Evolutionary conservation across 345 rosid genomes (phyloP).

Genomic region (Eutrema yunnanense): DNA sequence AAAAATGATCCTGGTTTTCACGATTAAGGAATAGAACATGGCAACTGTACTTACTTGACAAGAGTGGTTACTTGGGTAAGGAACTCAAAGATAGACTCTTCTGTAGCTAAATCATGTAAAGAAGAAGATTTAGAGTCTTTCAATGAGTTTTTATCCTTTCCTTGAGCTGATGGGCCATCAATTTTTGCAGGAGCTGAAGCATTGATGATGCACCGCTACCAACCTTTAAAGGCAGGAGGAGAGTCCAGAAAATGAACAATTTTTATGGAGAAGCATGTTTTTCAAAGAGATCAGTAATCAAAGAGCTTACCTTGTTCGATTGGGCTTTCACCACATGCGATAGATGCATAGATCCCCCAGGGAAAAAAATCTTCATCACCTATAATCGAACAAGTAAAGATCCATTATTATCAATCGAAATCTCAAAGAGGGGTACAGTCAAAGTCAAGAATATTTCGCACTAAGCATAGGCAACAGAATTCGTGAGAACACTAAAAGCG

Average conservation of each 20-base stretch:
- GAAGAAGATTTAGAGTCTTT: conserved; percentile 24
- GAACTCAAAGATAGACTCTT: conserved; percentile 73
- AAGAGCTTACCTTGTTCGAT: conserved; percentile 45
- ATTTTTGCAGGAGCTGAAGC: too few relatives aligned
- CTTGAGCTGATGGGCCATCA: too few relatives aligned
- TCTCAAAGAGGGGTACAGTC: background rate
- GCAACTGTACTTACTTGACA: conserved; percentile 51
- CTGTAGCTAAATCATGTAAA: conserved; percentile 40
- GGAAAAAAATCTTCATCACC: conserved; percentile 71
- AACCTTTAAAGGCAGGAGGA: too few relatives aligned
- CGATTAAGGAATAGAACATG: background rate
- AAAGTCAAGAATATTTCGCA: background rate
- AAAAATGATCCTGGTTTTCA: background rate
- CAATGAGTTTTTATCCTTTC: background rate
- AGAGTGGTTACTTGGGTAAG: conserved; percentile 71
- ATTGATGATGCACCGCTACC: too few relatives aligned
- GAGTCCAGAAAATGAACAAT: too few relatives aligned
- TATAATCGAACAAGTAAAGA: conserved; percentile 21
- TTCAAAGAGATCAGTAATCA: too few relatives aligned
- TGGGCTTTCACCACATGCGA: conserved; percentile 68
- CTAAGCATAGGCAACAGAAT: background rate
- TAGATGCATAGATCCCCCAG: conserved; percentile 56
- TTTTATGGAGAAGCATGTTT: too few relatives aligned
- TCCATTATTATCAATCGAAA: background rate
- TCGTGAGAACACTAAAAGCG: too few relatives aligned